Evolutionary conservation across 164 flowering plant genomes (phyloP), one percentile per base, ranked within the genome.

Genomic region (Warburgia ugandensis): DNA sequence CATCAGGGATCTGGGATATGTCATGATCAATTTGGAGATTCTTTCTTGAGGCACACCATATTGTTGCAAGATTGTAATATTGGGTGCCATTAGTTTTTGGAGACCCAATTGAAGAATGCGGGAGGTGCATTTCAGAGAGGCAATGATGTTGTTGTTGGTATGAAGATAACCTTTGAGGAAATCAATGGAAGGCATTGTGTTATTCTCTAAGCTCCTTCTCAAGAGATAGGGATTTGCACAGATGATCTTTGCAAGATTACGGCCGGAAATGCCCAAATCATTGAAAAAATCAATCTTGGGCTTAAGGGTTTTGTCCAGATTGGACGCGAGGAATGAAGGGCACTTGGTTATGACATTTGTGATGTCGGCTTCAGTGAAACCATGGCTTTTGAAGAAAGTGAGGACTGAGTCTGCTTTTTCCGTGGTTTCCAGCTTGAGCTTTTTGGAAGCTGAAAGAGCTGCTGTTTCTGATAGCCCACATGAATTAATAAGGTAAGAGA

Each of bases 401-500:
- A 52, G 33, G 26, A 39, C 32, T 16, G 17, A 27, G 36, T 52
- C 55, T 3, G 56, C 14, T 3, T 40, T 29, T 5, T 28, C 12
- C 11, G 59, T n/a, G 21, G 22, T 11, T 26, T 52, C 11, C 30
- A 36, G 28, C 6, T 13, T 19, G 13, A 37, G 3, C 8, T 11
- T 40, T 12, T 10, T 40, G 56, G 45, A 27, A 4, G 22, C 27
- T 2, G 32, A 27, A 22, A 28, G 35, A 20, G 56, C 56, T 27
- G 45, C 23, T 23, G 44, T 50, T 9, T 12, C 32, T 21, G 50
- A 16, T 12, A 55, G 29, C 8, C 59, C 43, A 9, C 59, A 55
- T 7, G 50, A 45, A 44, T 45, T 19, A 14, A 55, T 45, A 43
- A 55, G 59, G 42, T 45, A 55, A 21, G 20, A 5, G 20, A 45